phyloP scores from a whole-genome alignment of 2,329 filamentous ascomycete species.

The Biscogniauxia sp. region DNA sequence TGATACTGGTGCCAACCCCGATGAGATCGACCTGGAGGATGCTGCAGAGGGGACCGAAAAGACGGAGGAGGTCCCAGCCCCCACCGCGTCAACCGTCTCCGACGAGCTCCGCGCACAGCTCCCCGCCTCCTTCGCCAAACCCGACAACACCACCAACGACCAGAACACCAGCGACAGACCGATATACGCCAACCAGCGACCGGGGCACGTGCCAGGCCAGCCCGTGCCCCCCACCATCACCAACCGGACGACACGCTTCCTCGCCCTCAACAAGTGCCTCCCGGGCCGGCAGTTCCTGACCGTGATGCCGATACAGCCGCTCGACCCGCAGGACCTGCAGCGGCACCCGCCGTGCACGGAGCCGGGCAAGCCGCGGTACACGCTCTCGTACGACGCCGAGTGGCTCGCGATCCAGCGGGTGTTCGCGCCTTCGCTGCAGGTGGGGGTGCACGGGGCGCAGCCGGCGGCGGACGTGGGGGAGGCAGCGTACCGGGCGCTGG shows the following conservation, averaged over 20 bases:
- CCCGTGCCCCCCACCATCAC: conserved; percentile 69
- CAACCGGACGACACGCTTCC: conserved; percentile 78
- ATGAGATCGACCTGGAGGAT: conserved; percentile 66
- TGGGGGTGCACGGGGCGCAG: conserved; percentile 58
- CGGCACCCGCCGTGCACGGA: conserved; percentile 16
- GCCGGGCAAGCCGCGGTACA: conserved; percentile 44
- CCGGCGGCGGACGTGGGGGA: conserved; percentile 65
- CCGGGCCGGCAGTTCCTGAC: conserved; percentile 80
- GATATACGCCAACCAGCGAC: conserved; percentile 7
- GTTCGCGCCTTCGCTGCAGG: conserved; percentile 63
- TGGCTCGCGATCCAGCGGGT: conserved; percentile 92
- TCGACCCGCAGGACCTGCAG: conserved; percentile 34
- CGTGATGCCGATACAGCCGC: conserved; percentile 61
- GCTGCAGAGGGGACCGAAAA: conserved; percentile 20
- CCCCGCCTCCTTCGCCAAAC: conserved; percentile 67
- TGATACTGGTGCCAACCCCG: conserved; percentile 54
- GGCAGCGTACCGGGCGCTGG: conserved; percentile 62
- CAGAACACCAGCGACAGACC: background rate
- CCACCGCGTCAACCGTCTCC: conserved; percentile 44
- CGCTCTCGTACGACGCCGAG: conserved; percentile 81
- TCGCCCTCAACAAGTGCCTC: conserved; percentile 89
- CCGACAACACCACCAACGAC: conserved; percentile 31
- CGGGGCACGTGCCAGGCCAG: conserved; percentile 49
- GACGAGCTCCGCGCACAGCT: conserved; percentile 70
- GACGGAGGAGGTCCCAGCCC: conserved; percentile 9